Percentiles rank a stretch among this genome's conserved stretches.
phyloP scores from a whole-genome alignment of 139 green algal genomes.

The Haematococcus sp. region DNA sequence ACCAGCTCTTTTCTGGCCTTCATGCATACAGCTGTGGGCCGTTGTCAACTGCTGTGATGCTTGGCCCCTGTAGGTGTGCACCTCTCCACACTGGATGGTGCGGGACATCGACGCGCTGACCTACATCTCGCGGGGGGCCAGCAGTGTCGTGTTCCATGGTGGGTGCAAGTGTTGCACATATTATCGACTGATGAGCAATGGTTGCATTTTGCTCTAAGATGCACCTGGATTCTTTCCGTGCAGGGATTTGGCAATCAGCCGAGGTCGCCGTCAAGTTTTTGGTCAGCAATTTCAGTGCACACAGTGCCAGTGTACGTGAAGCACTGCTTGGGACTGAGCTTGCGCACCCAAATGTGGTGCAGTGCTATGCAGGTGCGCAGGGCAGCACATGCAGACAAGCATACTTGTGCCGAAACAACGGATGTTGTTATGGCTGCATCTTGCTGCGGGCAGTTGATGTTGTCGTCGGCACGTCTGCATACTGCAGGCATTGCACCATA shows the following conservation, averaged over 20 bases:
- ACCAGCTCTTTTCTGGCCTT: no score
- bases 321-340: slow-evolving; percentile 4
- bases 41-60: no score
- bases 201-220: not conserved
- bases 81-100: not conserved
- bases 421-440: no score
- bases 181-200: no score
- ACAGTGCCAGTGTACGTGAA: slow-evolving; percentile 7
- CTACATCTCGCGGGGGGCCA: not conserved
- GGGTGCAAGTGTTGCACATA: no score
- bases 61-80: not conserved
- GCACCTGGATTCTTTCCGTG: not conserved
- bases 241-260: slow-evolving; percentile 2
- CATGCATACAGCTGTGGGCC: no score
- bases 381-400: no score
- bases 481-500: no score
- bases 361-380: not conserved
- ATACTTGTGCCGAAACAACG: not conserved
- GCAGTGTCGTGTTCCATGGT: not conserved
- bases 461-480: no score
- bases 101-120: not conserved
- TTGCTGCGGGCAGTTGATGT: no score
- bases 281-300: not conserved
- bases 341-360: not conserved
- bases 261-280: slow-evolving; percentile 9